Conservation (phyloP, 1,284 basidiomycete genomes). For the Melampsora medusae region DNA sequence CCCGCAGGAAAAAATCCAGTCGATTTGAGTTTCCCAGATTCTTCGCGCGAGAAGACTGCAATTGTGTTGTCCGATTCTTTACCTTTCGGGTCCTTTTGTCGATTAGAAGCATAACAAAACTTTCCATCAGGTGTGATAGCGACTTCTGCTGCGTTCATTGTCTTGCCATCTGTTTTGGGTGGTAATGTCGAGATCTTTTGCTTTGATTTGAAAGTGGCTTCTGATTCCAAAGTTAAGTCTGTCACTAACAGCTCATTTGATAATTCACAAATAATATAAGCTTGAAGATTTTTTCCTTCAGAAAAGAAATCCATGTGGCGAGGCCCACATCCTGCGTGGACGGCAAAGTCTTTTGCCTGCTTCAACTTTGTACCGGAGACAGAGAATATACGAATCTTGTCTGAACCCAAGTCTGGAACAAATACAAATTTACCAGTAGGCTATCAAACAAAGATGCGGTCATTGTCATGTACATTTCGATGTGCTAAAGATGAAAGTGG, state of each 20-base stretch:
- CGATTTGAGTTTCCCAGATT: conserved; percentile 5
- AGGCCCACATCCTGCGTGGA: conserved; percentile 24
- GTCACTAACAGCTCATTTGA: conserved; percentile 8
- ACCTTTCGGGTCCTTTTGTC: conserved; percentile 13
- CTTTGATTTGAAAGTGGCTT: background rate
- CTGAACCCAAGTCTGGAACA: conserved; percentile 26
- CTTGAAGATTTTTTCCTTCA: background rate
- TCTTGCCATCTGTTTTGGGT: background rate
- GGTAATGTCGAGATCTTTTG: conserved; percentile 10
- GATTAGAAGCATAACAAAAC: conserved; percentile 29
- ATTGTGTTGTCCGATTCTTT: conserved; percentile 16
- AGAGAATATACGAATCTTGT: conserved; percentile 22
- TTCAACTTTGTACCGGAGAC: background rate
- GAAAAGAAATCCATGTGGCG: conserved; percentile 29
- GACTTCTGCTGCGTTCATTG: conserved; percentile 26
- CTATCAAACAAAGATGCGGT: background rate
- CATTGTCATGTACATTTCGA: background rate
- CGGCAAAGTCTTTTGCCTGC: background rate
- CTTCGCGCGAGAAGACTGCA: conserved; percentile 5
- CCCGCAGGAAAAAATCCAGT: conserved; percentile 6
- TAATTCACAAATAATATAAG: conserved; percentile 31
- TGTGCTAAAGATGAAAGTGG: background rate
- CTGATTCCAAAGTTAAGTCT: background rate
- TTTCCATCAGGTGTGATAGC: conserved; percentile 21
- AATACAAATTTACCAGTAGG: conserved; percentile 16